Base-by-base conservation (phyloP, 2,329 filamentous ascomycete species). In the Scedosporium apiospermum region DNA sequence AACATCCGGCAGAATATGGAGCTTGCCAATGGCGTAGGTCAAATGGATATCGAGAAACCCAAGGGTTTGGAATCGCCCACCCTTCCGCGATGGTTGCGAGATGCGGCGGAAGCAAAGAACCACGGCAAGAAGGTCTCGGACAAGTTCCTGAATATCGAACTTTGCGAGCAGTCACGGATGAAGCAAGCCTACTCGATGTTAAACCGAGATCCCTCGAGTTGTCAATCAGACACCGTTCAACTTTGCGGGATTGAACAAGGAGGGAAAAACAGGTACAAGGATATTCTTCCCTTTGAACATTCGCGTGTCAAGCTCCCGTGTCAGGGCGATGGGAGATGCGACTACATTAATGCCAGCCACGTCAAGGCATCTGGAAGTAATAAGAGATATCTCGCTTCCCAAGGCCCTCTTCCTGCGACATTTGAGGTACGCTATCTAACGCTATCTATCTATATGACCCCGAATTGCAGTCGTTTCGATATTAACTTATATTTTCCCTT, bases 1-100 rank as follows among this genome's bases (percentile, higher is more conserved):
- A 98, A 97, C 66, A 98, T 99, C 68, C 87, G 95, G 53, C 95
- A 98, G 73, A 96, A 98, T 66, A 93, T 96, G 85, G 95, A 98
- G 70, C 80, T 99, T 18, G 88, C 96, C 38, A 92, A 91, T 67
- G 95, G 95, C 21, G 93, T 98, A 10, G 95, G 95, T 0, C 93
- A 96, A 68, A 86, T 87, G 69, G 82, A 86, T n/a, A 71, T 86
- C 5, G 69, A 72, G 1, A 70, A 82, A 7, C 82, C 82, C 0
- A 51, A 72, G 2, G 77, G 73, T n/a, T 66, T 84, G 7, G 74
- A 80, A 38, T 71, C 74, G 44, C 75, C 80, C 4, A 73, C 78
- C 16, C 78, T 97, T 14, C 95, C 95, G 1, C 68, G 71, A 2
- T 99, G 95, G 95, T 79, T 99, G 26, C 83, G 83, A 42, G 79